A percentile compares a stretch with the other conserved stretches of the same genome.
These are phyloP conservation scores for Diaporthe aspalathi DNA, from an alignment of 2,329 filamentous ascomycete species.

Conservation along the genomic window DNA sequence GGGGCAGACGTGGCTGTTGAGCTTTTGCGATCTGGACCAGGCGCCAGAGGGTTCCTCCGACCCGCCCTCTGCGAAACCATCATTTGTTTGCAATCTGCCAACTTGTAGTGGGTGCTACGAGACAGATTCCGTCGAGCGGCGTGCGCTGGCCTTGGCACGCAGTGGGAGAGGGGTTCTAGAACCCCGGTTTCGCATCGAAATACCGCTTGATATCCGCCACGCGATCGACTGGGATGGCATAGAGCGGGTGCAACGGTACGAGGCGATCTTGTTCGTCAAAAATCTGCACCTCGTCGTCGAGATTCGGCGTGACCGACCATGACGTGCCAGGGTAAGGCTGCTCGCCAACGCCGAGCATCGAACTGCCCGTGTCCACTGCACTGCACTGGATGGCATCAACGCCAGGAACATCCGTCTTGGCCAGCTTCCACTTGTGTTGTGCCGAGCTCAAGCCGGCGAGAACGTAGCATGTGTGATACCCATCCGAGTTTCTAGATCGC, in stretches of 20 bases:
- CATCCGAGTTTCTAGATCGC: slow-evolving; percentile 75
- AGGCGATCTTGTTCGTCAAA: slow-evolving; percentile 80
- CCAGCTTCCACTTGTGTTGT: slow-evolving; percentile 74
- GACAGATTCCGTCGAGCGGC: background rate
- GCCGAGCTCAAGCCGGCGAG: slow-evolving; percentile 86
- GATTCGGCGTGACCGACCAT: slow-evolving; percentile 62
- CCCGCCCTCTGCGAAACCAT: slow-evolving; percentile 19
- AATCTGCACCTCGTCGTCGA: slow-evolving; percentile 67
- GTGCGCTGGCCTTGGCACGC: slow-evolving; percentile 1
- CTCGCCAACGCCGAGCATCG: background rate
- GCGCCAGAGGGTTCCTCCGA: slow-evolving; percentile 19
- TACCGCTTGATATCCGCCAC: slow-evolving; percentile 74
- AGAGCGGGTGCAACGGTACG: slow-evolving; percentile 81
- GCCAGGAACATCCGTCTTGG: slow-evolving; percentile 49
- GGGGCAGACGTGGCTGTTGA: slow-evolving; percentile 13
- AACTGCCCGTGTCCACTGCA: slow-evolving; percentile 25
- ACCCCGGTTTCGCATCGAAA: slow-evolving; percentile 69
- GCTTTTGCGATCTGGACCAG: slow-evolving; percentile 31
- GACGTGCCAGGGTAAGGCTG: slow-evolving; percentile 36
- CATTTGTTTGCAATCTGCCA: slow-evolving; percentile 4
- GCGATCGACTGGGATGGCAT: slow-evolving; percentile 79
- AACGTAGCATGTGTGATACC: slow-evolving; percentile 94
- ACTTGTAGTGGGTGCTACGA: background rate
- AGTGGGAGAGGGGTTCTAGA: slow-evolving; percentile 51
- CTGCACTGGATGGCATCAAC: slow-evolving; percentile 46